Percentiles rank a stretch among this genome's conserved stretches.
phyloP scores from a whole-genome alignment of 2,329 filamentous ascomycete species.

The Monilinia polystroma region DNA sequence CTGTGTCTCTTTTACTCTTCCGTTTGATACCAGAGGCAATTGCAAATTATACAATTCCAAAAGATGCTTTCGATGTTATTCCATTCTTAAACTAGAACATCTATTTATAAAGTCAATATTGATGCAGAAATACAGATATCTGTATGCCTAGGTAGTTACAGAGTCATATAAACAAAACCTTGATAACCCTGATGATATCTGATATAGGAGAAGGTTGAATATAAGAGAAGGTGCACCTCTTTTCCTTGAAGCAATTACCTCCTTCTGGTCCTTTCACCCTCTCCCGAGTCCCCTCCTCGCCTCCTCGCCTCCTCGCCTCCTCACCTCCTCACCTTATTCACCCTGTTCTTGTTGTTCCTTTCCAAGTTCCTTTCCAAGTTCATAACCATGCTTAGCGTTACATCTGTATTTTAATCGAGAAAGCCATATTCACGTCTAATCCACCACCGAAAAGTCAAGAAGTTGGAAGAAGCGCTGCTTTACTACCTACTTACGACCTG shows the following conservation, averaged over 20 bases:
- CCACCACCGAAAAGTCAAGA: neutral
- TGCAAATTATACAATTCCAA: neutral
- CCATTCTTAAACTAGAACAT: neutral
- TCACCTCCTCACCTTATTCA: neutral
- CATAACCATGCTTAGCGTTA: slow-evolving; percentile 10
- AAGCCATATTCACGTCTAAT: slow-evolving; percentile 1
- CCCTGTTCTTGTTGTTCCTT: neutral
- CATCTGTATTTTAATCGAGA: neutral
- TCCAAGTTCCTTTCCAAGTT: neutral
- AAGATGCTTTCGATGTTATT: neutral
- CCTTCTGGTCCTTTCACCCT: neutral
- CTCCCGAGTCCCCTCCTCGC: neutral
- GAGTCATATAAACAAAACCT: neutral
- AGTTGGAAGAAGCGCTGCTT: neutral
- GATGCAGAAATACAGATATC: neutral
- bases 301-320: neutral
- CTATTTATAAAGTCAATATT: neutral
- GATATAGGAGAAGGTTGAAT: neutral
- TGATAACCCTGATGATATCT: neutral
- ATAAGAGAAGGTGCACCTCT: slow-evolving; percentile 1
- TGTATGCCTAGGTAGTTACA: neutral
- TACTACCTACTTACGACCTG: neutral
- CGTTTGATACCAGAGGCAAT: neutral
- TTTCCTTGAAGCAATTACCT: neutral
- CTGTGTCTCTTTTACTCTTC: neutral